Conservation (phyloP, 1,139 yeast genomes). For the Kurtzmaniella quercitrusa region DNA sequence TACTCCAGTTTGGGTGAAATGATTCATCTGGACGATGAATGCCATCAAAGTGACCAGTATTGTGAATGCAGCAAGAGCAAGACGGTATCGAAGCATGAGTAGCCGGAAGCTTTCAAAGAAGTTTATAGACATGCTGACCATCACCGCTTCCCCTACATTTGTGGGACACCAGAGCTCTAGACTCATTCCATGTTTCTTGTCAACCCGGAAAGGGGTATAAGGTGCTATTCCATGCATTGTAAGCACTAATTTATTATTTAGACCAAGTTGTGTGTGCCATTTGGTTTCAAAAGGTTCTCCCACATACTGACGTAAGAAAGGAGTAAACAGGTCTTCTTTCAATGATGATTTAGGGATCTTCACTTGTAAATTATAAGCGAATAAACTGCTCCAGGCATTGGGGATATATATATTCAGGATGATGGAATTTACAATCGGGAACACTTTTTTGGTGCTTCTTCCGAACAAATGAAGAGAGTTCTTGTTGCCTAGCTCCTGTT, state of each 20-base stretch:
- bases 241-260: constrained; percentile 27
- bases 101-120: constrained; percentile 45
- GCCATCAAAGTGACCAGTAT: constrained; percentile 43
- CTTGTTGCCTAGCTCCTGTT: constrained; percentile 22
- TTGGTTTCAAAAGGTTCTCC: constrained; percentile 71
- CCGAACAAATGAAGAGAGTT: constrained; percentile 29
- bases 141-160: neutral
- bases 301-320: constrained; percentile 65
- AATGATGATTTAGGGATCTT: constrained; percentile 13
- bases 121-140: constrained; percentile 34
- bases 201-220: constrained; percentile 52
- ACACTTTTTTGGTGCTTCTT: constrained; percentile 30
- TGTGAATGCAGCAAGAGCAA: constrained; percentile 58
- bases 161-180: constrained; percentile 39
- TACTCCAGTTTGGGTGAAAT: constrained; percentile 30
- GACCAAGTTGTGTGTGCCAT: constrained; percentile 57
- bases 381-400: constrained; percentile 58
- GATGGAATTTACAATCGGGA: constrained; percentile 46
- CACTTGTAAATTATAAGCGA: constrained; percentile 47
- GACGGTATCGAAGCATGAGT: constrained; percentile 58
- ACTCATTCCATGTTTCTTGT: constrained; percentile 25
- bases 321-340: constrained; percentile 35
- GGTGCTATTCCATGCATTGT: constrained; percentile 78
- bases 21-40: constrained; percentile 41
- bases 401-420: constrained; percentile 46